phyloP scores from a whole-genome alignment of 495 filamentous ascomycete species.

The Bombardia bombarda region DNA sequence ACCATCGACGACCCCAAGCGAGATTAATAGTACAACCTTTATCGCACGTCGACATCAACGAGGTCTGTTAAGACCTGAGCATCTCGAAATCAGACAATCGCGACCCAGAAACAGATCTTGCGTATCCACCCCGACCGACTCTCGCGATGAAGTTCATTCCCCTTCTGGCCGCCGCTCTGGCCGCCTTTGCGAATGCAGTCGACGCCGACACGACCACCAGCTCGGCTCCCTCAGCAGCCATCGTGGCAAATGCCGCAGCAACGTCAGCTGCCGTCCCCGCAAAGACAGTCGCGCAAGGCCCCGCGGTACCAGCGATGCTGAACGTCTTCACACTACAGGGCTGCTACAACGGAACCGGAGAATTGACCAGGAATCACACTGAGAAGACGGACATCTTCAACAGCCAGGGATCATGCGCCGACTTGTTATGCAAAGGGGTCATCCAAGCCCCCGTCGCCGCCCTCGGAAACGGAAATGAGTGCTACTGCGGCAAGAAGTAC shows the following conservation, averaged over 20 bases:
- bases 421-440: no score
- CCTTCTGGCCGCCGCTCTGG: constrained; percentile 11
- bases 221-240: background rate
- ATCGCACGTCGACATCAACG: no score
- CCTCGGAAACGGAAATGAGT: constrained; percentile 26
- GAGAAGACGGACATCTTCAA: no score
- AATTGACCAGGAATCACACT: no score
- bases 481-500: constrained; percentile 55
- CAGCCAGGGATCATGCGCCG: no score
- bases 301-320: background rate
- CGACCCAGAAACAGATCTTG: background rate
- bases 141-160: constrained; percentile 21
- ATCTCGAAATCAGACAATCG: no score
- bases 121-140: background rate
- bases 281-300: no score
- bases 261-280: no score
- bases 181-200: background rate
- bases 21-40: no score
- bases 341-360: constrained; percentile 23
- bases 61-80: no score
- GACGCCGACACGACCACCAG: constrained; percentile 5
- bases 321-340: constrained; percentile 13
- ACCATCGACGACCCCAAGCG: no score
- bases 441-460: no score
- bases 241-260: constrained; percentile 5